phyloP scores from a whole-genome alignment of 768 basidiomycete genomes.

The Sarcomyxa edulis region DNA sequence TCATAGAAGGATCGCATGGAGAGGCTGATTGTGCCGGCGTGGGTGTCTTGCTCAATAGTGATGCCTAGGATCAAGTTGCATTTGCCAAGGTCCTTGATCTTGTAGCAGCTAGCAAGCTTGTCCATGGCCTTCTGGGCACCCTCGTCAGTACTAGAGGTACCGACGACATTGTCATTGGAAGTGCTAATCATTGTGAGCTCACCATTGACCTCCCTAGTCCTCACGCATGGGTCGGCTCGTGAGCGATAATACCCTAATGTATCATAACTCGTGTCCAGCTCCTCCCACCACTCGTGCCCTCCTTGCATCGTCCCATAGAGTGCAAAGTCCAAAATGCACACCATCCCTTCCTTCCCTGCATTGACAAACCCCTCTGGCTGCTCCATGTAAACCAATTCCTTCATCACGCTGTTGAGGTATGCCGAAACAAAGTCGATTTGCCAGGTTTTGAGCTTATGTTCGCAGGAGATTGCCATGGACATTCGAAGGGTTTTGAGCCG shows the following conservation, averaged over 20 bases:
- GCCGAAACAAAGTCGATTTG: constrained; percentile 17
- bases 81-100: constrained; percentile 28
- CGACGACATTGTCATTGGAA: constrained; percentile 29
- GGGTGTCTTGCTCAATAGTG: constrained; percentile 21
- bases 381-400: constrained; percentile 17
- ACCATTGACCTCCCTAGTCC: constrained; percentile 6
- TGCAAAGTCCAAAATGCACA: background rate
- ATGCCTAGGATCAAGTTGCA: constrained; percentile 19
- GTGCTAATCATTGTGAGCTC: constrained; percentile 22
- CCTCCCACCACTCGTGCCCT: constrained; percentile 25
- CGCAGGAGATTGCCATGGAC: constrained; percentile 16
- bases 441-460: constrained; percentile 12
- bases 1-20: constrained; percentile 22
- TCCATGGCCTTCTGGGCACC: constrained; percentile 17
- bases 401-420: constrained; percentile 19
- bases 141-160: constrained; percentile 9
- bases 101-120: constrained; percentile 20
- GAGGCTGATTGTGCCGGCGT: constrained; percentile 11
- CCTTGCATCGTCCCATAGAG: constrained; percentile 29
- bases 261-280: constrained; percentile 19
- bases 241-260: constrained; percentile 24
- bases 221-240: constrained; percentile 26
- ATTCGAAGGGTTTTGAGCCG: constrained; percentile 12
- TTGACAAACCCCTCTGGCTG: constrained; percentile 10
- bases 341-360: constrained; percentile 1